Base-by-base conservation (phyloP, 306 rosid genomes). In the Castanea mollissima region DNA sequence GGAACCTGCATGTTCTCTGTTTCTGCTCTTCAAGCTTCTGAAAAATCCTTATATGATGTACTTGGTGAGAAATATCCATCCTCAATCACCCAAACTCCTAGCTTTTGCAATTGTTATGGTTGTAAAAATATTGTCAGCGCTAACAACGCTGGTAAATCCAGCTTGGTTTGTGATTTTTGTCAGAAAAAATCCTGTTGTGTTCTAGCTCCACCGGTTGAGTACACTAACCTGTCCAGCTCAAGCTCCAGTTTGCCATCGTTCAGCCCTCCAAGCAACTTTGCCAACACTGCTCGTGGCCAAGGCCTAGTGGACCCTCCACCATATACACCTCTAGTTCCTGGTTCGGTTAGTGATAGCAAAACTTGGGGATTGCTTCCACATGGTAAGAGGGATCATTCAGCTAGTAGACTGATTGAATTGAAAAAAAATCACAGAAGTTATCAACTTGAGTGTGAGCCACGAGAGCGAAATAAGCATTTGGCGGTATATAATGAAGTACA, bases 381-480 rank as follows among this genome's bases (percentile, higher is more conserved):
- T 13, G 35, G 55, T 12, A 75, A 69, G 20, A 72, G 55, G 41
- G n/a, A n/a, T 5, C 19, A 74, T 20, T 72, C 76, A 27, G 18
- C 77, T 10, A 16, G 25, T 46, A 72, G 54, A 18, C 6, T 34
- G 38, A 73, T 71, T 59, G 76, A 65, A 58, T 73, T 82, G 80
- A 86, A 83, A 80, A 78, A 71, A 78, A 85, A 75, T 20, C 27
- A 74, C 35, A 5, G 25, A n/a, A 11, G 4, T 23, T 25, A 13
- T 60, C 35, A 20, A 57, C 63, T n/a, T 9, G 13, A 56, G 23
- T 56, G 11, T 16, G 46, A 56, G 89, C 21, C 85, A 80, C 35
- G 71, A 83, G 78, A 87, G 78, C 75, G 82, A 41, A 64, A 78
- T 27, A 81, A 86, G 85, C 87, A 83, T 76, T 78, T 85, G 21